These are phyloP conservation scores for Byssothecium circinans DNA, from an alignment of 2,329 filamentous ascomycete genomes.

Conservation along the genomic window DNA sequence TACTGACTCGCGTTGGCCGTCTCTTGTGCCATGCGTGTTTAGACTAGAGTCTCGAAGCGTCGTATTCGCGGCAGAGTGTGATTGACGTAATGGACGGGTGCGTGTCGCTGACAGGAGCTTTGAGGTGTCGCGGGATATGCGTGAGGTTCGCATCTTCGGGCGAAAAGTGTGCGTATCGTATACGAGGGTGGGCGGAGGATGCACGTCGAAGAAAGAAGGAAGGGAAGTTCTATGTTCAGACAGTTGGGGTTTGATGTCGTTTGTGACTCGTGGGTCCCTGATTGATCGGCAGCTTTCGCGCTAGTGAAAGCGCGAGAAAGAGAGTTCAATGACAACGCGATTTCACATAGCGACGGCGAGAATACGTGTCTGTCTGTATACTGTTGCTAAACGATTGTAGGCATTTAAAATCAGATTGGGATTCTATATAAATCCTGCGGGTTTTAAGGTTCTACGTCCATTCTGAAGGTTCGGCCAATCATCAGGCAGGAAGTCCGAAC, in stretches of 20 bases:
- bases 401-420: too few species aligned
- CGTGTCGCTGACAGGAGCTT: slow-evolving; percentile 36
- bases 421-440: too few species aligned
- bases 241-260: slow-evolving; percentile 12
- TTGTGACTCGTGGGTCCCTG: too few species aligned
- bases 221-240: slow-evolving; percentile 8
- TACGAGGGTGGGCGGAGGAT: slow-evolving; percentile 1
- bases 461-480: slow-evolving; percentile 11
- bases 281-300: not conserved
- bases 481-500: not conserved
- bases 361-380: too few species aligned
- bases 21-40: slow-evolving; percentile 20
- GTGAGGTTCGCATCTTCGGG: slow-evolving; percentile 39
- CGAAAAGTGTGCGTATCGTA: not conserved
- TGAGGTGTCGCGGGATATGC: slow-evolving; percentile 41
- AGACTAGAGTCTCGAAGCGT: slow-evolving; percentile 18
- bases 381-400: too few species aligned
- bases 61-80: slow-evolving; percentile 29
- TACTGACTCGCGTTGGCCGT: slow-evolving; percentile 14
- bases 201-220: slow-evolving; percentile 2
- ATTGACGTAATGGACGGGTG: slow-evolving; percentile 34
- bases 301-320: not conserved
- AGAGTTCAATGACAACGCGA: too few species aligned
- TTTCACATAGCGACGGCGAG: too few species aligned
- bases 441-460: too few species aligned